Percentiles rank a stretch among this genome's conserved stretches.
Evolutionary conservation across 2,329 filamentous ascomycete genomes (phyloP).

Genomic region (Dactylellina sp.): DNA sequence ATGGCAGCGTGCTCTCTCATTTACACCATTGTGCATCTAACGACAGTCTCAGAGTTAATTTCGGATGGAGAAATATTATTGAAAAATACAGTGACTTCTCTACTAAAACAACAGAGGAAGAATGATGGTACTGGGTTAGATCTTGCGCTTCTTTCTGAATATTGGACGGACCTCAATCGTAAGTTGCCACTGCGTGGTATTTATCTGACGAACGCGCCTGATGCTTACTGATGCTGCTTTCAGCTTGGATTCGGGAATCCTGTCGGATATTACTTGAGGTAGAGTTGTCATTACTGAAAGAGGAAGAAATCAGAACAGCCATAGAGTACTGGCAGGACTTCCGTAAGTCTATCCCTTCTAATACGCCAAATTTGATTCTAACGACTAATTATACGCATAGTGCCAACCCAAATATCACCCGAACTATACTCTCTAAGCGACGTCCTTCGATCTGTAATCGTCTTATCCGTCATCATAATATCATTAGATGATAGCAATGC

Average conservation of each 20-base stretch:
- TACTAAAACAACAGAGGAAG: constrained; percentile 20
- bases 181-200: not conserved
- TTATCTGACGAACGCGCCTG: too few relatives aligned
- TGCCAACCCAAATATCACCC: constrained; percentile 59
- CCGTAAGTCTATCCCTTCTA: constrained; percentile 39
- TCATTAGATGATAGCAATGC: constrained; percentile 55
- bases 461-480: constrained; percentile 57
- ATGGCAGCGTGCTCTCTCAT: constrained; percentile 43
- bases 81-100: constrained; percentile 30
- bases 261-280: constrained; percentile 46
- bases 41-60: constrained; percentile 36
- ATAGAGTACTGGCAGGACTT: constrained; percentile 58
- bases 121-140: constrained; percentile 27
- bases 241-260: constrained; percentile 52
- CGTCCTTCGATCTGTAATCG: constrained; percentile 58
- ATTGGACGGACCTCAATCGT: constrained; percentile 49
- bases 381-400: constrained; percentile 17
- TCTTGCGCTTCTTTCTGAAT: constrained; percentile 40
- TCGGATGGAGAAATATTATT: constrained; percentile 43
- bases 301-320: constrained; percentile 32
- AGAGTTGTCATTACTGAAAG: constrained; percentile 33
- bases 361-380: not conserved
- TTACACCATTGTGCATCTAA: constrained; percentile 42
- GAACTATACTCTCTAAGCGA: constrained; percentile 59
- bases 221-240: constrained; percentile 23